A percentile compares a stretch with the other conserved stretches of the same genome.
phyloP scores from a whole-genome alignment of 257 asterid genomes.

The Solanum sitiens region DNA sequence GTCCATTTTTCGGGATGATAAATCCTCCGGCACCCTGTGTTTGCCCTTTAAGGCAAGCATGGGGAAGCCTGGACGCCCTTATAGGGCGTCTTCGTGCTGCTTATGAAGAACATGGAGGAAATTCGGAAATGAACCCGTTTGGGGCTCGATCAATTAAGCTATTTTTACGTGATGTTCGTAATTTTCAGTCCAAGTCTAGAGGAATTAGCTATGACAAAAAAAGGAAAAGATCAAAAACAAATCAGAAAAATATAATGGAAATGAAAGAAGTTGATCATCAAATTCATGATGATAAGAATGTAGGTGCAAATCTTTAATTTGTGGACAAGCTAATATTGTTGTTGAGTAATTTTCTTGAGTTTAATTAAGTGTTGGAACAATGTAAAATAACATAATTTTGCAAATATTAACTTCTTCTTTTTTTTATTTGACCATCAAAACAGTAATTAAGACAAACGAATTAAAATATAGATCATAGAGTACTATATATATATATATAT shows the following conservation, averaged over 20 bases:
- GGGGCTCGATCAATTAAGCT: conserved; percentile 18
- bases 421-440: no score
- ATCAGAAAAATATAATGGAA: neutral
- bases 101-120: conserved; percentile 30
- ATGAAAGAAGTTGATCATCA: neutral
- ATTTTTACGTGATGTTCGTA: conserved; percentile 26
- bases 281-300: neutral
- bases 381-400: neutral
- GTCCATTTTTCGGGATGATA: conserved; percentile 25
- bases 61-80: conserved; percentile 33
- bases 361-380: neutral
- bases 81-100: conserved; percentile 35
- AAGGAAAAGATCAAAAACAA: conserved; percentile 12
- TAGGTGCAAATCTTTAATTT: neutral
- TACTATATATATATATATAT: no score
- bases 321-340: neutral
- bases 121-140: conserved; percentile 25
- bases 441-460: neutral
- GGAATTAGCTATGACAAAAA: conserved; percentile 35
- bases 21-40: conserved; percentile 20
- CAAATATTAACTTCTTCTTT: neutral
- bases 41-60: conserved; percentile 32
- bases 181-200: conserved; percentile 33
- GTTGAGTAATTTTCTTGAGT: neutral
- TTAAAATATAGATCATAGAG: neutral